Conservation (phyloP, 2,329 filamentous ascomycete genomes). For the Botryotinia narcissicola region DNA sequence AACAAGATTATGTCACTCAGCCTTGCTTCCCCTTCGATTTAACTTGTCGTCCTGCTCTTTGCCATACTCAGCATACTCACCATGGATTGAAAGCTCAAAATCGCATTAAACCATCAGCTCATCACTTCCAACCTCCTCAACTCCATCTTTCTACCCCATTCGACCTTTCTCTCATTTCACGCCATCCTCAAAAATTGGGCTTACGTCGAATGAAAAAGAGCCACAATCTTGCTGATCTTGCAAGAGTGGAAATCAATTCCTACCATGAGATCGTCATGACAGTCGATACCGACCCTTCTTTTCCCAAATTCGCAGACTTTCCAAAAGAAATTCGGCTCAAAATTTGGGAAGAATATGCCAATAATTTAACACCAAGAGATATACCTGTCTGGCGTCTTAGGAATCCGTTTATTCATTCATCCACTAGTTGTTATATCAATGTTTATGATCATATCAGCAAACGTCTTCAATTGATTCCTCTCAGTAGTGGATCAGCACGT, state of each 20-base stretch:
- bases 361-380: neutral
- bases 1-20: neutral
- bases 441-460: neutral
- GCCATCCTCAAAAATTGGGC: neutral
- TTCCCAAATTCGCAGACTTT: neutral
- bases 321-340: constrained; percentile 1
- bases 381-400: constrained; percentile 1
- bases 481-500: neutral
- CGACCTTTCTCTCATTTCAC: neutral
- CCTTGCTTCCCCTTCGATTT: neutral
- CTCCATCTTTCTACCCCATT: neutral
- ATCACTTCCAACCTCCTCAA: neutral
- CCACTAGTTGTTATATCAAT: neutral
- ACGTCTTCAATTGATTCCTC: neutral
- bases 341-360: neutral
- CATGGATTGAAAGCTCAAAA: neutral
- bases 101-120: neutral
- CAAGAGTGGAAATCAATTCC: neutral
- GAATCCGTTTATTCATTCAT: neutral
- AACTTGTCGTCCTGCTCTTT: neutral
- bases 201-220: neutral
- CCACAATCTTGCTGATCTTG: neutral
- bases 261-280: neutral
- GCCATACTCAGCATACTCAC: too few relatives aligned
- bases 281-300: neutral